Evolutionary conservation across 2,329 filamentous ascomycete genomes (phyloP), one percentile per base, ranked within the genome.

Genomic region (Aspergillus nomiae): DNA sequence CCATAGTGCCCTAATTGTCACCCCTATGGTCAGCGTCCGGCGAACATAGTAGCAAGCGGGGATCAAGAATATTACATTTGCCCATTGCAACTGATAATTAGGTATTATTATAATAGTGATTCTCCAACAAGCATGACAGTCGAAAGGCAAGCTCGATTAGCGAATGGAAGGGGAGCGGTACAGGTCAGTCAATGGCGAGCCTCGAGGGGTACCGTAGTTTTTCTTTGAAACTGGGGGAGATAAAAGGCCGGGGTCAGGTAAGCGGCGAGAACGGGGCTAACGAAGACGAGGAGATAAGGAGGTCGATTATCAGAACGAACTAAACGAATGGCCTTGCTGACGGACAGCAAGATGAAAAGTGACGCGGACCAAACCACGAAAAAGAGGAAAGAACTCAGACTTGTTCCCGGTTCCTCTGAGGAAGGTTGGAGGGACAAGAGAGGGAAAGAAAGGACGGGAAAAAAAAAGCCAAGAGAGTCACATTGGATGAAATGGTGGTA

Each of bases 1-100:
- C 94, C 95, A 85, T 96, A 97, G 82, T 84, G 82, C 84, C 84
- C 84, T 86, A 61, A 34, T 21, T 34, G 28, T 56, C 26, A 28
- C 38, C 64, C 64, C 43, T 21, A 38, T 16, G 19, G 45, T 65
- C 30, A 66, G 63, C 21, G 14, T 59, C 43, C 14, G 12, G 19
- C 26, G 9, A 21, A 51, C 19, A 30, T 11, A 16, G 4, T n/a
- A 21, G 38, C 3, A n/a, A 51, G 26, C 10, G 19, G 48, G 48
- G 3, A 21, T 10, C 19, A 34, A n/a, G 28, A 32, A 32, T 21
- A 38, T 60, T 75, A 80, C 78, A 80, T 76, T 79, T 79, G 72
- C 76, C 77, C 78, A 80, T 80, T 69, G 50, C 38, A 56, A 32
- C 56, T 26, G 16, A 57, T 45, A 54, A 46, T 59, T 63, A 57